Evolutionary conservation across 352 stramenopile genomes (phyloP), one percentile per base, ranked within the genome.

Genomic region (Phytopythium helicoides): DNA sequence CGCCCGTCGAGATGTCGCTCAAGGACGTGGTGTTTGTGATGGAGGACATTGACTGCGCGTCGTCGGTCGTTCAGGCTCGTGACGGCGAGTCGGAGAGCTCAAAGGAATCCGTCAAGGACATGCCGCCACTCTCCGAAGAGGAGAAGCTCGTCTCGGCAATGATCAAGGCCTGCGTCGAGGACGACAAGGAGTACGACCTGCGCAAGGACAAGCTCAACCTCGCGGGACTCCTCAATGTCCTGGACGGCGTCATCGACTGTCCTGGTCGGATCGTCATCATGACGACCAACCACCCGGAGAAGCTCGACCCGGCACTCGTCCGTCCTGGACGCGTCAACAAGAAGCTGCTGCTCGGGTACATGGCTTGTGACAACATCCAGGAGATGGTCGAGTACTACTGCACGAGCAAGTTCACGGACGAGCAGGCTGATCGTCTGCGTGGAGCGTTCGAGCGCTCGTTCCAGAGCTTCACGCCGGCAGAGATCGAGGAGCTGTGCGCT

Each of bases 241-340:
- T 98, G 6, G 92, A 98, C 60, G 92, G 90, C 3, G 81, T 97
- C 7, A 88, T 96, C 19, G 88, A 97, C 56, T 89, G 71, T 18
- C 83, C 86, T 18, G 88, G 82, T 0, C 80, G 89, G 40, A 97
- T 98, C 52, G 71, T 97, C 1, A 90, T 98, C 64, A 96, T 97
- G 81, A 97, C 92, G 10, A 95, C 86, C 15, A 98, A 98, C 66
- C 86, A 97, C 59, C 92, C 88, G 11, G 92, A 98, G 65, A 92
- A 89, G 50, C 76, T 98, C n/a, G 92, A 98, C 61, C 73, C 85
- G 8, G 92, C 92, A 23, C 76, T 97, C 5, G 86, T 98, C 6
- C 82, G 92, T 5, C 92, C 92, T 1, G 92, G 90, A 1, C 82
- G 90, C 35, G 83, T 98, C 19, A 93, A 97, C 66, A 89, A 91